Evolutionary conservation across 208 protist species (phyloP).

Genomic region (Crithidia mellificae): DNA sequence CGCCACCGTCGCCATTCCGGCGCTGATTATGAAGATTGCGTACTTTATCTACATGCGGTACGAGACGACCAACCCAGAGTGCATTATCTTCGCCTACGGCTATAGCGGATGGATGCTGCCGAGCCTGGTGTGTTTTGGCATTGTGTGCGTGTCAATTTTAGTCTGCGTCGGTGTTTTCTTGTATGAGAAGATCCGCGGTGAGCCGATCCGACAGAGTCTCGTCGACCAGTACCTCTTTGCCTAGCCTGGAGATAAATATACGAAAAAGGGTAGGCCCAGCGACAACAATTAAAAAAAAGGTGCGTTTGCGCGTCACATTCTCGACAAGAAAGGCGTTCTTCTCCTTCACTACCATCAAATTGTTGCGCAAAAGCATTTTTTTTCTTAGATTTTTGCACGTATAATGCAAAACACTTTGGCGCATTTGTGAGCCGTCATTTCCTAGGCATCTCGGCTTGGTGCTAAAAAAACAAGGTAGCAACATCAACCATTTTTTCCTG

Average conservation of each 20-base stretch:
- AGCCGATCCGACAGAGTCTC: constrained; percentile 32
- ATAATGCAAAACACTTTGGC: too few species aligned
- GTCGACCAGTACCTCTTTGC: constrained; percentile 50
- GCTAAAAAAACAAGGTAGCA: too few species aligned
- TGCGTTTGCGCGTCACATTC: too few species aligned
- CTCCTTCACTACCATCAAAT: too few species aligned
- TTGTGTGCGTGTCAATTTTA: constrained; percentile 44
- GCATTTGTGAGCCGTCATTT: too few species aligned
- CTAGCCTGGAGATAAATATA: constrained; percentile 1
- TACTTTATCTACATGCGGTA: constrained; percentile 33
- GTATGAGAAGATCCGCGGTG: constrained; percentile 35
- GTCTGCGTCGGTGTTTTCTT: constrained; percentile 40
- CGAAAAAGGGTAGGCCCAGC: background rate
- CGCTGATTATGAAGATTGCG: constrained; percentile 43
- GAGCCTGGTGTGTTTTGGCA: constrained; percentile 45
- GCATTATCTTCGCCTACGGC: constrained; percentile 32
- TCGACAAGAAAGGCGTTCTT: too few species aligned
- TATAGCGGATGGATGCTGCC: constrained; percentile 36
- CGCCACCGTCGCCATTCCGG: constrained; percentile 36
- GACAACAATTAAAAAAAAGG: too few species aligned
- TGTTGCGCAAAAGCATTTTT: too few species aligned
- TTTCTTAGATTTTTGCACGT: too few species aligned
- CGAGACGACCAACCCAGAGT: constrained; percentile 11
- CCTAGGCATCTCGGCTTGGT: too few species aligned
- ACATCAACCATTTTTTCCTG: too few species aligned